phyloP scores from a whole-genome alignment of 768 basidiomycete species.

The Imleria badia region DNA sequence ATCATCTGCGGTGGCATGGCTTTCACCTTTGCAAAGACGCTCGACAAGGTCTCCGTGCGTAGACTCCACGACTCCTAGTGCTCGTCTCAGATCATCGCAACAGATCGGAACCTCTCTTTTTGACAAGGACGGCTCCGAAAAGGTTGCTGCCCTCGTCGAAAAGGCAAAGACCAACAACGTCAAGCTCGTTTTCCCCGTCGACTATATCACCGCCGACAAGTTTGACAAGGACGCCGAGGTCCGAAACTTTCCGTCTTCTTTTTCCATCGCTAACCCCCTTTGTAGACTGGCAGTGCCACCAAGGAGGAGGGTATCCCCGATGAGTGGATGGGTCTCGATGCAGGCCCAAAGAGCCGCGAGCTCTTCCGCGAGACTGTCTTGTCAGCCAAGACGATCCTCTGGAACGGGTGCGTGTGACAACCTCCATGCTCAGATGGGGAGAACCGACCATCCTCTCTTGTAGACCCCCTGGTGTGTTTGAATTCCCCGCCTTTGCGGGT shows the following conservation, averaged over 20 bases:
- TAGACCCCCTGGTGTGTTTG: slow-evolving; percentile 97
- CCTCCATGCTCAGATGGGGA: not conserved
- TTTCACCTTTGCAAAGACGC: slow-evolving; percentile 97
- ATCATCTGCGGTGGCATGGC: slow-evolving; percentile 99
- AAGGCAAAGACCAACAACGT: slow-evolving; percentile 92
- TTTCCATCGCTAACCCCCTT: slow-evolving; percentile 3
- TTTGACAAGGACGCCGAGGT: slow-evolving; percentile 91
- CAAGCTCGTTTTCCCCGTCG: slow-evolving; percentile 93
- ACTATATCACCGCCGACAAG: slow-evolving; percentile 93
- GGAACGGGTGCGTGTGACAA: slow-evolving; percentile 74
- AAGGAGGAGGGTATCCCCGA: slow-evolving; percentile 86
- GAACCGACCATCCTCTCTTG: slow-evolving; percentile 5
- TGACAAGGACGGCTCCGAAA: slow-evolving; percentile 83
- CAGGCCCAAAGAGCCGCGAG: slow-evolving; percentile 78
- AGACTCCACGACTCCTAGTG: not conserved
- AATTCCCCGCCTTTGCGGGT: slow-evolving; percentile 86
- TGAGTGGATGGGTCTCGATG: slow-evolving; percentile 95
- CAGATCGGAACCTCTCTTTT: slow-evolving; percentile 94
- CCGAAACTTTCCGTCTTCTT: slow-evolving; percentile 16
- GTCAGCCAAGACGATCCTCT: slow-evolving; percentile 92
- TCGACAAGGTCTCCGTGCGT: slow-evolving; percentile 72
- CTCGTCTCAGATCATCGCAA: slow-evolving; percentile 11
- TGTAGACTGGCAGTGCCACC: slow-evolving; percentile 71
- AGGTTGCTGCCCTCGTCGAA: slow-evolving; percentile 79
- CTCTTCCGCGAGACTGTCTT: slow-evolving; percentile 79